phyloP scores from a whole-genome alignment of 495 filamentous ascomycete genomes.

The Neurospora tetraspora region DNA sequence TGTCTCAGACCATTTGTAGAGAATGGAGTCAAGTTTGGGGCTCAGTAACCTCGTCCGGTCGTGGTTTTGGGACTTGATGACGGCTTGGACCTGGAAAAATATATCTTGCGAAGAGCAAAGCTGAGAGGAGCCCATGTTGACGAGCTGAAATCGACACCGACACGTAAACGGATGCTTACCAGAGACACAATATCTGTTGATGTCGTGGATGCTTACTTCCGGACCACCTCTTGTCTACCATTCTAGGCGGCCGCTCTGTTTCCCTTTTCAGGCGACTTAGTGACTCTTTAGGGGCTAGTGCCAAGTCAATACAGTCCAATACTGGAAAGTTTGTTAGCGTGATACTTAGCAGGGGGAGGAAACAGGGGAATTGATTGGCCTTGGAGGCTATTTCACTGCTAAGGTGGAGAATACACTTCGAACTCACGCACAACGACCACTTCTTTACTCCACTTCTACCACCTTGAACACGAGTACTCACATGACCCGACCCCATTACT shows the following conservation, averaged over 20 bases:
- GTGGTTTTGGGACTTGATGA: background rate
- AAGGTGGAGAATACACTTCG: no score
- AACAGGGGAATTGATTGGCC: background rate
- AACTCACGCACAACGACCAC: background rate
- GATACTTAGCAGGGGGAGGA: no score
- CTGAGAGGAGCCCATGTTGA: background rate
- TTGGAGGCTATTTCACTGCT: no score
- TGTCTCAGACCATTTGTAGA: background rate
- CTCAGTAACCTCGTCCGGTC: background rate
- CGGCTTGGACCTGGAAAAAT: background rate
- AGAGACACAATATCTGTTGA: background rate
- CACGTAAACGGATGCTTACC: background rate
- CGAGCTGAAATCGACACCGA: fast-evolving
- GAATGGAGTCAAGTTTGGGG: background rate
- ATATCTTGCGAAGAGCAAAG: background rate
- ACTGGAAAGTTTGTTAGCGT: no score
- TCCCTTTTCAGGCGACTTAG: background rate
- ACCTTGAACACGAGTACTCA: no score
- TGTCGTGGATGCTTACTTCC: background rate
- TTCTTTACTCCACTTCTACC: no score
- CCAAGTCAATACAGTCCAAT: background rate
- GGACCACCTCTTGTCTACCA: background rate
- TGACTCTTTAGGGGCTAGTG: background rate
- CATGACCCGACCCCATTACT: no score
- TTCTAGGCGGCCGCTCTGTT: background rate